Evolutionary conservation across 352 stramenopile genomes (phyloP), one percentile per base, ranked within the genome.

Genomic region (Plasmopara muralis): DNA sequence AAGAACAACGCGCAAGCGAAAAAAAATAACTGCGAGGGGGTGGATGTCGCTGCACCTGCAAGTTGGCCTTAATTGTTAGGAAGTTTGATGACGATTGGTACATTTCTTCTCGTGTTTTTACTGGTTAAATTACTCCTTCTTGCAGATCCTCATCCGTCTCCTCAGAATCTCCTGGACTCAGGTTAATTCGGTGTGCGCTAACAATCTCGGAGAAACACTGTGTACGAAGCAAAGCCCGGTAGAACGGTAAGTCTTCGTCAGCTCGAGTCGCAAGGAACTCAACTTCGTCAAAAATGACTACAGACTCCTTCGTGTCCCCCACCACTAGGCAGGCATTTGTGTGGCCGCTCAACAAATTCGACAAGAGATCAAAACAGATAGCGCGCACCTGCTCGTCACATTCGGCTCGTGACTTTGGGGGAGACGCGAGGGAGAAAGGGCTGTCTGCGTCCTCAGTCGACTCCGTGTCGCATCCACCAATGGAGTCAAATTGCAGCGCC

Each of bases 171-270:
- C 59, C 77, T 8, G 43, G 62, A 20, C 56, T 59, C 51, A 74
- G 69, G 46, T 89, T 71, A 35, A 90, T 89, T 29, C 80, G 71
- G 46, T 90, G 83, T 0, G 77, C 70, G 40, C 80, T 89, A 12
- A 90, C 68, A 46, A 91, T 83, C 62, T 93, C 83, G 5, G 83
- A 93, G 46, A 93, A 93, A 50, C 77, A 88, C 60, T 93, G 83
- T 14, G 83, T 78, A 8, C 83, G 77, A 46, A 93, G 62, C 1
- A 93, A 62, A 33, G 73, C 66, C 30, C 78, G 57, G 57, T 87
- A 87, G 57, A 90, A 93, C 6, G 60, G 55, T 47, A 66, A 53
- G 40, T 90, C 83, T 44, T 83, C 68, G 0, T 72, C 63, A 5
- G 68, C 64, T 41, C 74, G 74, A 29, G 74, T 79, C 14, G 79